Evolutionary conservation across 805 yeast species (phyloP).

Genomic region (Candida sonorensis): DNA sequence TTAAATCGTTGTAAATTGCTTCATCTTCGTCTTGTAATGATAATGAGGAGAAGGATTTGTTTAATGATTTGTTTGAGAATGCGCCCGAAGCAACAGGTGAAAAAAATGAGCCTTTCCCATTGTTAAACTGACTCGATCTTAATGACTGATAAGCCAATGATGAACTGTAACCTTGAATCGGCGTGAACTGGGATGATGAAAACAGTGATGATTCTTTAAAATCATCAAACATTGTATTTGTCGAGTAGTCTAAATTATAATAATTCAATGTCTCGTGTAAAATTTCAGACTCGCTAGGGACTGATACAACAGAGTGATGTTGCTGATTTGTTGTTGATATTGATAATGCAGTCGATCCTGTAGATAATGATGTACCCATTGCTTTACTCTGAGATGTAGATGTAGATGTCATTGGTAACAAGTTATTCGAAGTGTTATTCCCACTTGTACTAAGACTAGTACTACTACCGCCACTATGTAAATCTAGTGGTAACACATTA

Average conservation of each 20-base stretch:
- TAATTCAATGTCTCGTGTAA: constrained; percentile 15
- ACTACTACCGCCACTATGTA: too few relatives aligned
- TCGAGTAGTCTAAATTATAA: constrained; percentile 24
- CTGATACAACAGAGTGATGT: constrained; percentile 1
- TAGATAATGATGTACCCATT: constrained; percentile 1
- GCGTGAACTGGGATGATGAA: constrained; percentile 7
- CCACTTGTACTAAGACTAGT: too few relatives aligned
- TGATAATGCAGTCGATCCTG: constrained; percentile 5
- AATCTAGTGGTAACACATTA: too few relatives aligned
- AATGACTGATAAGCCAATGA: constrained; percentile 5
- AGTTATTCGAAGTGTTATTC: not conserved
- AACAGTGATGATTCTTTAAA: constrained; percentile 6
- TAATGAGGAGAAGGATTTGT: too few relatives aligned
- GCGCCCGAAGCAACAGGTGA: constrained; percentile 7
- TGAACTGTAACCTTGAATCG: not conserved
- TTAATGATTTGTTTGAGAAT: too few relatives aligned
- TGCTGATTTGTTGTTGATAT: not conserved
- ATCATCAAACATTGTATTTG: constrained; percentile 15
- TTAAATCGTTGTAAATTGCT: constrained; percentile 3
- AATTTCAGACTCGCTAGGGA: constrained; percentile 1
- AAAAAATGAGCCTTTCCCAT: constrained; percentile 5
- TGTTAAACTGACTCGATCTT: not conserved
- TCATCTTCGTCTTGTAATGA: too few relatives aligned
- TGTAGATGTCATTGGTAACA: not conserved
- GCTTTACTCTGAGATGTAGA: too few relatives aligned